A percentile compares a stretch with the other conserved stretches of the same genome.
Conservation (phyloP, 1,284 basidiomycete genomes). For the Cystobasidium slooffiae region DNA sequence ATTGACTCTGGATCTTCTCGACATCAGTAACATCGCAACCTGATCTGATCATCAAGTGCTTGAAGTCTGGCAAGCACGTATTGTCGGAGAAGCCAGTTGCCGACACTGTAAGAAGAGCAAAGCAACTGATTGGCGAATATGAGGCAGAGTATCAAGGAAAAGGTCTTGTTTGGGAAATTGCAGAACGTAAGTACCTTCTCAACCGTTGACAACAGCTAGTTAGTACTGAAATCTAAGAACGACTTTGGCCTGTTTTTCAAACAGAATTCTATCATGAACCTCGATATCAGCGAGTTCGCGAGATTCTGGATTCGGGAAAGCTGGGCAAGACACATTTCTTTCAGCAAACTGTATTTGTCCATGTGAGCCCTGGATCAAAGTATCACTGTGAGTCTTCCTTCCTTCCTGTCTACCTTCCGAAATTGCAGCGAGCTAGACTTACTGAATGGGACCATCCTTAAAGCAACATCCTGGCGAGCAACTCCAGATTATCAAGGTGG, state of each 20-base stretch:
- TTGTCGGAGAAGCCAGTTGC: conserved; percentile 85
- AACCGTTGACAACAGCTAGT: neutral
- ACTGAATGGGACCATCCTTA: too few relatives aligned
- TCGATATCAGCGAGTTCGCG: conserved; percentile 19
- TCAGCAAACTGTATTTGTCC: neutral
- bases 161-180: conserved; percentile 79
- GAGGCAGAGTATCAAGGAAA: conserved; percentile 67
- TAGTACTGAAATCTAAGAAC: too few relatives aligned
- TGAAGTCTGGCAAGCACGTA: conserved; percentile 76
- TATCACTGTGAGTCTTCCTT: too few relatives aligned
- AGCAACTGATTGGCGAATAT: conserved; percentile 69
- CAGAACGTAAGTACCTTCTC: conserved; percentile 63
- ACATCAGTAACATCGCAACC: conserved; percentile 63
- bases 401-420: too few relatives aligned
- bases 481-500: conserved; percentile 52
- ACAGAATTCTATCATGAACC: conserved; percentile 40
- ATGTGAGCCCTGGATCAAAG: conserved; percentile 12
- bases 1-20: too few relatives aligned
- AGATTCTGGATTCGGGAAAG: conserved; percentile 18
- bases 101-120: conserved; percentile 68
- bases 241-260: too few relatives aligned
- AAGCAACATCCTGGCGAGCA: conserved; percentile 48
- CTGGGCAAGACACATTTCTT: conserved; percentile 17
- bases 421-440: too few relatives aligned
- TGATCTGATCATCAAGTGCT: conserved; percentile 64